Percentiles rank a stretch among this genome's conserved stretches.
These are phyloP conservation scores for Uncinocarpus reesii DNA, from an alignment of 2,329 filamentous ascomycete species.

Conservation along the genomic window DNA sequence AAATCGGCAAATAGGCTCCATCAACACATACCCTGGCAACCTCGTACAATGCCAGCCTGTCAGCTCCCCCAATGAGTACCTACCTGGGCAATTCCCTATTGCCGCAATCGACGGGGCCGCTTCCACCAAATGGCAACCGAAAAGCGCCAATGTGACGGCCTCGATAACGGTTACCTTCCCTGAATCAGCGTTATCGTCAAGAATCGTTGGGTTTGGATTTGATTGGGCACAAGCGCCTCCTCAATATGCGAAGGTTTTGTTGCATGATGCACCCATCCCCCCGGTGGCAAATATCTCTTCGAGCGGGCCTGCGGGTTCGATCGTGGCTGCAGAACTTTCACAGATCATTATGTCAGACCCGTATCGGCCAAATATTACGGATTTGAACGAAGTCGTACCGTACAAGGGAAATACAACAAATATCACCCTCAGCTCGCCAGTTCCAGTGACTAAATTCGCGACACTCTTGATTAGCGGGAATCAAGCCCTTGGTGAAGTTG, in stretches of 20 bases:
- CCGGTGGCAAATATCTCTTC: constrained; percentile 17
- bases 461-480: constrained; percentile 39
- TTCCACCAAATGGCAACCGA: constrained; percentile 58
- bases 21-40: constrained; percentile 48
- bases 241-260: constrained; percentile 43
- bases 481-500: constrained; percentile 27
- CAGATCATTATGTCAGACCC: constrained; percentile 31
- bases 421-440: constrained; percentile 25
- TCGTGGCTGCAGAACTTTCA: constrained; percentile 21
- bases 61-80: constrained; percentile 38
- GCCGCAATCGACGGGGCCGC: constrained; percentile 56
- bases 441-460: constrained; percentile 32
- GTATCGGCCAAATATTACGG: constrained; percentile 27
- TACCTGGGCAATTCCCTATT: constrained; percentile 59
- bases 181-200: constrained; percentile 25
- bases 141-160: constrained; percentile 39
- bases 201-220: constrained; percentile 43
- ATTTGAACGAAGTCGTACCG: constrained; percentile 28
- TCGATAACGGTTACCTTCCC: constrained; percentile 49
- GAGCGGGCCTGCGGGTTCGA: constrained; percentile 14
- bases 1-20: constrained; percentile 49
- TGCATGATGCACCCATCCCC: constrained; percentile 41
- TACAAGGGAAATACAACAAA: constrained; percentile 37
- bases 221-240: constrained; percentile 53
- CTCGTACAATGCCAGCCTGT: constrained; percentile 54